Evolutionary conservation across 306 rosid species (phyloP).

Genomic region (Cucurbita argyrosperma): DNA sequence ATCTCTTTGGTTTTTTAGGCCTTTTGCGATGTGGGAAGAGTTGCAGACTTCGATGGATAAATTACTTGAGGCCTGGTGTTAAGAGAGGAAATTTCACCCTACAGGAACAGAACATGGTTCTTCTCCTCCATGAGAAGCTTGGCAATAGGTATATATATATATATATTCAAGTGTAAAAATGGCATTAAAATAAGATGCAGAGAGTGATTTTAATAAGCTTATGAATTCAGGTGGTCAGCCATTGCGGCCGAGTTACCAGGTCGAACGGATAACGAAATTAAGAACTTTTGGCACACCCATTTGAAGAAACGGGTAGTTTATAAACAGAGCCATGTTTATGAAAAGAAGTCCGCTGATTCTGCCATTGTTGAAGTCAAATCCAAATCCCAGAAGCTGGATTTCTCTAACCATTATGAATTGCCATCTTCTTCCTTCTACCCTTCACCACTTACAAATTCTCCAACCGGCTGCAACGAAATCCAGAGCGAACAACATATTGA

Average conservation of each 20-base stretch:
- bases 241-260: constrained; percentile 87
- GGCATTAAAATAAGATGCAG: background rate
- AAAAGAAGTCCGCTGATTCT: constrained; percentile 9
- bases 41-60: constrained; percentile 80
- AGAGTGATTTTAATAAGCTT: background rate
- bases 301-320: constrained; percentile 52
- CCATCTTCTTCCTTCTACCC: constrained; percentile 17
- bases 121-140: constrained; percentile 45
- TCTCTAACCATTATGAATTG: constrained; percentile 17
- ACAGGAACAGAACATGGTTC: constrained; percentile 68
- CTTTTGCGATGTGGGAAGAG: constrained; percentile 89
- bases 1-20: constrained; percentile 25
- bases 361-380: constrained; percentile 30
- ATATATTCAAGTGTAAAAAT: background rate
- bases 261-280: constrained; percentile 83
- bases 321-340: constrained; percentile 4
- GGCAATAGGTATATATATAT: constrained; percentile 63
- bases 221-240: constrained; percentile 64
- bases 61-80: constrained; percentile 74
- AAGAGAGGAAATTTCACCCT: constrained; percentile 85
- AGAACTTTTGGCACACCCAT: constrained; percentile 94
- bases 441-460: constrained; percentile 19
- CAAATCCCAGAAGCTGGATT: constrained; percentile 13
- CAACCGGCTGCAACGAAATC: constrained; percentile 6
- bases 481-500: constrained; percentile 34